Evolutionary conservation across 768 basidiomycete genomes (phyloP), one percentile per base, ranked within the genome.

Genomic region (Piloderma croceum): DNA sequence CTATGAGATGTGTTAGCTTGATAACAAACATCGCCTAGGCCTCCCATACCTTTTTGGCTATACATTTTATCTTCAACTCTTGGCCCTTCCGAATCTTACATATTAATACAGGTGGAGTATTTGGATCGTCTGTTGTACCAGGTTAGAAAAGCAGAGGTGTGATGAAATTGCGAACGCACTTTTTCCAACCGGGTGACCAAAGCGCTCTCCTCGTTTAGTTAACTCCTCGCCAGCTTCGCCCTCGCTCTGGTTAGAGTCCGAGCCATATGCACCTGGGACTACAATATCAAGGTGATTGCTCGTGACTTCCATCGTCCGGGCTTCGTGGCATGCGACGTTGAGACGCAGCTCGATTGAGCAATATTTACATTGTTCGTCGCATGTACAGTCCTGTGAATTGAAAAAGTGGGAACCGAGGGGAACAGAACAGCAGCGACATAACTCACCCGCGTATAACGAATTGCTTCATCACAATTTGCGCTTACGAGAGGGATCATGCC

Each of bases 51-150:
- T 96, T 97, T 64, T 92, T 91, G 4, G 93, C 96, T 34, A 83
- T 78, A 58, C 94, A 98, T 31, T 74, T 72, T 42, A 93, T 53
- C 53, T 77, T 83, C 20, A 99, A 66, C 59, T 92, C 90, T 62
- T 99, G 96, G 0, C 92, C 92, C 64, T 90, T 91, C 33, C 90
- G 83, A 27, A 98, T 82, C 62, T 93, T 94, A 48, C 86, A 87
- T 15, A 97, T 80, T 32, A 97, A 64, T 33, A 96, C 81, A 1
- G 90, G 90, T 13, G 76, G 61, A 5, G 65, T 59, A 23, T 65
- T 69, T 24, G 74, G 70, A 20, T 88, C 81, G 45, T 74, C 86
- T 88, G 47, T 17, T 21, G 17, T 22, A 18, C 17, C 3, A 42
- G 2, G n/a, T 43, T 33, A 40, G 25, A 36, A 46, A 43, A 45